Conservation (phyloP, 768 basidiomycete species). For the Panaeolus papilionaceus region DNA sequence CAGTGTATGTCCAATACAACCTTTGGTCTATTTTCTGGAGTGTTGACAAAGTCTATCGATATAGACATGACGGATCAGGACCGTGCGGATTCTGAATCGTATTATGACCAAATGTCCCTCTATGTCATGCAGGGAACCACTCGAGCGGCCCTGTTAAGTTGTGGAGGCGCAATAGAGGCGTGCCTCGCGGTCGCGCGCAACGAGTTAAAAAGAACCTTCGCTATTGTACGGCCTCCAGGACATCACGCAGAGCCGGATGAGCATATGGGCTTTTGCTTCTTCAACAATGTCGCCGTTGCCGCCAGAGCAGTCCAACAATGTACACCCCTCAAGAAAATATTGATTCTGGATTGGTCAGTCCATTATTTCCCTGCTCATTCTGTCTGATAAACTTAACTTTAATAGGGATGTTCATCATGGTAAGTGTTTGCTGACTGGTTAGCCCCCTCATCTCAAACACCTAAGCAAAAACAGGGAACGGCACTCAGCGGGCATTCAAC, state of each 20-base stretch:
- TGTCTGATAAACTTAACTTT: slow-evolving; percentile 14
- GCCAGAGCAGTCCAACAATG: slow-evolving; percentile 78
- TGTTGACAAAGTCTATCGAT: slow-evolving; percentile 17
- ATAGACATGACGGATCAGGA: slow-evolving; percentile 79
- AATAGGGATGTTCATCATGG: slow-evolving; percentile 95
- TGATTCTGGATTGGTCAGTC: slow-evolving; percentile 94
- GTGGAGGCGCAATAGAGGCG: slow-evolving; percentile 94
- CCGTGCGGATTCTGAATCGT: slow-evolving; percentile 74
- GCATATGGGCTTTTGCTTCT: slow-evolving; percentile 99
- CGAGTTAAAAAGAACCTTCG: slow-evolving; percentile 85
- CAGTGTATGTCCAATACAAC: slow-evolving; percentile 63
- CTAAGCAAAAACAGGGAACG: slow-evolving; percentile 73
- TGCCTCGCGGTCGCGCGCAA: slow-evolving; percentile 83
- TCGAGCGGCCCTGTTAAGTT: slow-evolving; percentile 84
- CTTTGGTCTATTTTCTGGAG: not conserved
- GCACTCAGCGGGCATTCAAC: slow-evolving; percentile 95
- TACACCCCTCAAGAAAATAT: slow-evolving; percentile 75
- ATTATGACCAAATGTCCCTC: slow-evolving; percentile 91
- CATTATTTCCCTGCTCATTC: slow-evolving; percentile 19
- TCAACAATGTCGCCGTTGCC: slow-evolving; percentile 97
- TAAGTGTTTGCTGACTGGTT: slow-evolving; percentile 34
- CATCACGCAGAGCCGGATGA: slow-evolving; percentile 99
- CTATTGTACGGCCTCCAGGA: slow-evolving; percentile 96
- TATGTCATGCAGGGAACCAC: slow-evolving; percentile 91
- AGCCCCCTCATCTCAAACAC: not conserved